Conservation (phyloP, 805 yeast genomes). For the Wickerhamomyces ciferrii region DNA sequence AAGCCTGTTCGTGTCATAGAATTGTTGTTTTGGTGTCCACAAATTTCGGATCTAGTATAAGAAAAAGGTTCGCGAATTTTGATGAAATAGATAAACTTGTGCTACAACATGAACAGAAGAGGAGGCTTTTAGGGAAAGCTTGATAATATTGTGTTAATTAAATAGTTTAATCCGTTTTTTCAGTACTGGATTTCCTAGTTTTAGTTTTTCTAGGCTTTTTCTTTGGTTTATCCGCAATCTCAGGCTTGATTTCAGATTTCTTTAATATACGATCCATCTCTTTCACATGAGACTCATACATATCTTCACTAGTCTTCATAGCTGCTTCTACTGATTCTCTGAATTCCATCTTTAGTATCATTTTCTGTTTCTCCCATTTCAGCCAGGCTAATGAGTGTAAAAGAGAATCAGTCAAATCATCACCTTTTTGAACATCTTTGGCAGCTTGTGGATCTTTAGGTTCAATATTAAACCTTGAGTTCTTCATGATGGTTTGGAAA, state of each 20-base stretch:
- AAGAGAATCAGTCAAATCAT: slow-evolving; percentile 20
- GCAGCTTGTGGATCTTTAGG: slow-evolving; percentile 4
- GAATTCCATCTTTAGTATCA: slow-evolving; percentile 16
- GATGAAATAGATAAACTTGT: no score
- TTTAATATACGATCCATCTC: background rate
- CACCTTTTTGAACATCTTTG: slow-evolving; percentile 14
- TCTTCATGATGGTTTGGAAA: slow-evolving; percentile 8
- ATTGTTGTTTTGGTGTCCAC: background rate
- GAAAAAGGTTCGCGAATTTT: background rate
- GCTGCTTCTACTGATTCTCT: slow-evolving; percentile 12
- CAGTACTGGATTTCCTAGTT: no score
- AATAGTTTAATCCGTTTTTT: no score
- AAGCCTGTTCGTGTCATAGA: background rate
- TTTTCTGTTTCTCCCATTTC: slow-evolving; percentile 21
- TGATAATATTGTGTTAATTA: no score
- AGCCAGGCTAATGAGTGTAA: slow-evolving; percentile 18
- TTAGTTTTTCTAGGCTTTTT: no score
- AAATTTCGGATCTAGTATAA: background rate
- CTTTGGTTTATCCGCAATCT: background rate
- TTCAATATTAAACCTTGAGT: background rate
- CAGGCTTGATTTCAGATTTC: background rate
- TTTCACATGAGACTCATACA: slow-evolving; percentile 9
- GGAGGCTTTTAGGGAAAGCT: no score
- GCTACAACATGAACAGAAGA: background rate
- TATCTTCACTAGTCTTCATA: slow-evolving; percentile 10